A percentile compares a stretch with the other conserved stretches of the same genome.
Evolutionary conservation across 2,329 filamentous ascomycete species (phyloP).

Genomic region (Monosporascus sp.): DNA sequence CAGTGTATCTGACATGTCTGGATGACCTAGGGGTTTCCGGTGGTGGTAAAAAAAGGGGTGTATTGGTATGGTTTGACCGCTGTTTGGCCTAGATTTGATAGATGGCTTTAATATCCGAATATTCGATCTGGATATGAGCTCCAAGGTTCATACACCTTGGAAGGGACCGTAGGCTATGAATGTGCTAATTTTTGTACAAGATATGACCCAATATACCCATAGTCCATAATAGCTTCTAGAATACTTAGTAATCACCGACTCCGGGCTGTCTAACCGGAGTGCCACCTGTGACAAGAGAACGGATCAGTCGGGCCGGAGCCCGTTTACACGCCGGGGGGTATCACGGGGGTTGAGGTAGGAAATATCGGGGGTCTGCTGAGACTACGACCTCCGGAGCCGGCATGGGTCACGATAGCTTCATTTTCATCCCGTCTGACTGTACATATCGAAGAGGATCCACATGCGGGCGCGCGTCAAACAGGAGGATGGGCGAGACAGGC

Average conservation of each 20-base stretch:
- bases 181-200: too few relatives aligned
- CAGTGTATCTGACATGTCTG: too few relatives aligned
- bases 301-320: not conserved
- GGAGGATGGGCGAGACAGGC: not conserved
- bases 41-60: too few relatives aligned
- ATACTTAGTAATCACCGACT: not conserved
- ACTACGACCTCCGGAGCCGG: not conserved
- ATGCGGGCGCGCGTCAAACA: not conserved
- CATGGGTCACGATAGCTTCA: not conserved
- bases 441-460: not conserved
- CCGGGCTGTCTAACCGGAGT: not conserved
- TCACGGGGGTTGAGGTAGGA: not conserved
- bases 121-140: too few relatives aligned
- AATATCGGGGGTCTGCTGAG: not conserved
- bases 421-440: not conserved
- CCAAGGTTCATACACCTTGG: too few relatives aligned
- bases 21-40: too few relatives aligned
- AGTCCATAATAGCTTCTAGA: not conserved
- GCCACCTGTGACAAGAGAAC: not conserved
- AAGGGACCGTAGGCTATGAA: too few relatives aligned
- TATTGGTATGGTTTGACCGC: too few relatives aligned
- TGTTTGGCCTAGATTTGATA: too few relatives aligned
- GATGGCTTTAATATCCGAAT: not conserved
- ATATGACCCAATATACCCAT: not conserved
- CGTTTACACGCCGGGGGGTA: not conserved